phyloP scores from a whole-genome alignment of 495 filamentous ascomycete genomes.

The Hypomontagnella monticulosa region DNA sequence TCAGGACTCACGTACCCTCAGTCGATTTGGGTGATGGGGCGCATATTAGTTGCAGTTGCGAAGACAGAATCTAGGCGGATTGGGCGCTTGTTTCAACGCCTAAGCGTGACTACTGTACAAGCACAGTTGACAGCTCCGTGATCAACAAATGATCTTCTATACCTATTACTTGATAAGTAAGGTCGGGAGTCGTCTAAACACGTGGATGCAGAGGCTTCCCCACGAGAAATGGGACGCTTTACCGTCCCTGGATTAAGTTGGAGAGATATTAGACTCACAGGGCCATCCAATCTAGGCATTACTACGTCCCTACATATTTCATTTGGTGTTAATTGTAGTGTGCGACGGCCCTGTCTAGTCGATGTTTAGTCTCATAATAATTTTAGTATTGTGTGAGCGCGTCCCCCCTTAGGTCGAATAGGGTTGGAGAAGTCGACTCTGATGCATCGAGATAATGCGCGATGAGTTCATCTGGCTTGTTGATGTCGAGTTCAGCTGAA shows the following conservation, averaged over 20 bases:
- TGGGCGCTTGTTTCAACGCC: conserved; percentile 28
- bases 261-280: conserved; percentile 11
- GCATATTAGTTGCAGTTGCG: conserved; percentile 8
- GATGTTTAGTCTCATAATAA: too few relatives aligned
- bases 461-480: conserved; percentile 24
- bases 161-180: conserved; percentile 32
- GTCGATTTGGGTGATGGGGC: conserved; percentile 10
- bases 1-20: conserved; percentile 6
- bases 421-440: background rate
- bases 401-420: background rate
- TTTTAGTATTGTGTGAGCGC: background rate
- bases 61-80: conserved; percentile 8
- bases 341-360: background rate
- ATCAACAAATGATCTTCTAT: conserved; percentile 31
- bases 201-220: conserved; percentile 31
- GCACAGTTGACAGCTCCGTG: conserved; percentile 10
- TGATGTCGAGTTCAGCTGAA: conserved; percentile 14
- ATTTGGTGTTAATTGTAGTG: background rate
- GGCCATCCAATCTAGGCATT: conserved; percentile 9
- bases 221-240: conserved; percentile 20
- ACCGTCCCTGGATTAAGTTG: conserved; percentile 18
- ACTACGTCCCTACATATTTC: background rate
- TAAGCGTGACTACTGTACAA: conserved; percentile 10
- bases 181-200: conserved; percentile 31
- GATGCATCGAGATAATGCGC: conserved; percentile 12